Evolutionary conservation across 345 rosid species (phyloP).

Genomic region (Euclidium syriacum): DNA sequence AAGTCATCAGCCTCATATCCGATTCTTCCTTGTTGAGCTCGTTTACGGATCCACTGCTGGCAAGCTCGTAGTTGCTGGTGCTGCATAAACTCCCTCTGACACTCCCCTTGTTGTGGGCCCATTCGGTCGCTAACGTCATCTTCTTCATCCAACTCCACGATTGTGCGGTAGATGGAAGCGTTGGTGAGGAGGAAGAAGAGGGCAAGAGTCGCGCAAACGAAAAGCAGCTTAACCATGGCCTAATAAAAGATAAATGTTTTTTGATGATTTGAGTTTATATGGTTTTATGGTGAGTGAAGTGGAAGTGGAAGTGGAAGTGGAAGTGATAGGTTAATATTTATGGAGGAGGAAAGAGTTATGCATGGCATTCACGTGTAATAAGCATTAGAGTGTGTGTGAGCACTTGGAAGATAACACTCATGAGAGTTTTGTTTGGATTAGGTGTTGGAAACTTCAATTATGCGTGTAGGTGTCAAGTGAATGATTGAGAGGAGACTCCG

Average conservation of each 20-base stretch:
- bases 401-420: neutral
- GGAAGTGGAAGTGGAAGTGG: constrained; percentile 4
- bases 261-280: neutral
- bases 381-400: neutral
- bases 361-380: constrained; percentile 11
- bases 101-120: constrained; percentile 12
- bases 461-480: neutral
- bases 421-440: constrained; percentile 5
- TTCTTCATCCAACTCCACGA: constrained; percentile 16
- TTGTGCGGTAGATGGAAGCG: constrained; percentile 13
- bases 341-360: neutral
- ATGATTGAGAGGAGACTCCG: constrained; percentile 4
- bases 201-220: constrained; percentile 3
- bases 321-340: neutral
- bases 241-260: too few relatives aligned
- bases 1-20: constrained; percentile 16
- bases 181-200: constrained; percentile 11
- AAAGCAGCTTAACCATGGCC: constrained; percentile 12
- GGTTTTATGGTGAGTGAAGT: neutral
- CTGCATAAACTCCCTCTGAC: constrained; percentile 17
- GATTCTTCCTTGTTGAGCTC: constrained; percentile 16
- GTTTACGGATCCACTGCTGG: constrained; percentile 23
- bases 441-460: neutral
- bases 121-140: neutral
- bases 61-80: constrained; percentile 38